These are phyloP conservation scores for Yamadazyma aaseri DNA, from an alignment of 1,139 yeast genomes.

Conservation along the genomic window DNA sequence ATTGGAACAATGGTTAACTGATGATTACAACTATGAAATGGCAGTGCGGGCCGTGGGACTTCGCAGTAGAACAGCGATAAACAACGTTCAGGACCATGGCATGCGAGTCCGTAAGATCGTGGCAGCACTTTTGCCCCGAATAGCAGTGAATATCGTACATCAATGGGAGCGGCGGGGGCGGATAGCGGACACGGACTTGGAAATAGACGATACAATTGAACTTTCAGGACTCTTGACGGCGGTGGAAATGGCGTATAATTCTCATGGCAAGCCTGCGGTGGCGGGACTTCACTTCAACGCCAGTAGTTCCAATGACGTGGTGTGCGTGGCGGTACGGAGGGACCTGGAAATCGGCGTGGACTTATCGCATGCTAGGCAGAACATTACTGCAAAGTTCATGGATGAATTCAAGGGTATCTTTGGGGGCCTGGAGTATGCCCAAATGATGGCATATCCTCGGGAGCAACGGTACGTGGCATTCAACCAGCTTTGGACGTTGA, in stretches of 20 bases:
- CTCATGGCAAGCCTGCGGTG: conserved; percentile 37
- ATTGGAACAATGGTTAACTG: conserved; percentile 4
- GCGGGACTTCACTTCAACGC: conserved; percentile 40
- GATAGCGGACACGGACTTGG: no score
- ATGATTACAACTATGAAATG: conserved; percentile 9
- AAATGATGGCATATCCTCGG: conserved; percentile 27
- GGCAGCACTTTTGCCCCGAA: conserved; percentile 2
- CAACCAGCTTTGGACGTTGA: conserved; percentile 68
- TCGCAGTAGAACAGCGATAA: no score
- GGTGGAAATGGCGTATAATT: conserved; percentile 21
- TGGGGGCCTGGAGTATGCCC: conserved; percentile 5
- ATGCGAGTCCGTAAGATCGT: no score
- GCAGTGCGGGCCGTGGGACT: no score
- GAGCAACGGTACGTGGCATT: conserved; percentile 30
- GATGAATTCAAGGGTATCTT: conserved; percentile 52
- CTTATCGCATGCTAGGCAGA: conserved; percentile 54
- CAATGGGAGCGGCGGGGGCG: no score
- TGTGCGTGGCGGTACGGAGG: conserved; percentile 42
- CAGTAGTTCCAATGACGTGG: conserved; percentile 56
- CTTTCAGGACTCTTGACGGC: no score
- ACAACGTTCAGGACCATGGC: no score
- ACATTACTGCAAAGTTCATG: conserved; percentile 32
- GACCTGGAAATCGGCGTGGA: conserved; percentile 53
- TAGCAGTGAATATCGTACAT: conserved; percentile 4
- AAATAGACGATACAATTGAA: no score